phyloP scores from a whole-genome alignment of 352 stramenopile species.

The Ochromonadaceae sp. region DNA sequence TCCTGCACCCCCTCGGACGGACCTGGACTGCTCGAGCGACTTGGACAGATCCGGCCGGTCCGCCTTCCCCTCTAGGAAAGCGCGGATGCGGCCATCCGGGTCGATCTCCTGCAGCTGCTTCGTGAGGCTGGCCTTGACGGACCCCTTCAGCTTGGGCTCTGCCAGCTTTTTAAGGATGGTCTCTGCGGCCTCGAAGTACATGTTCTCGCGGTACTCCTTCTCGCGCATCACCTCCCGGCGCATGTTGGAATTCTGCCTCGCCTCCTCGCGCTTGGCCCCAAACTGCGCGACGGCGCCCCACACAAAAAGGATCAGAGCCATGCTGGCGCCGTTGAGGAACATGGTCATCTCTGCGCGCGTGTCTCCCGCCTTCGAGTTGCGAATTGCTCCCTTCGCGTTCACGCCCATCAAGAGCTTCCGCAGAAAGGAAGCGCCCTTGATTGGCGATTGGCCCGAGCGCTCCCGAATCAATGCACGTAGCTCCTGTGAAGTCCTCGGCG shows the following conservation, averaged over 20 bases:
- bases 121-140: not conserved
- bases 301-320: not conserved
- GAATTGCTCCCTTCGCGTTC: not conserved
- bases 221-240: not conserved
- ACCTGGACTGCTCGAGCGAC: too few relatives aligned
- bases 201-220: not conserved
- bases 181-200: not conserved
- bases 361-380: not conserved
- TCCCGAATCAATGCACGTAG: too few relatives aligned
- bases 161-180: not conserved
- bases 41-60: too few relatives aligned
- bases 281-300: not conserved
- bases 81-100: not conserved
- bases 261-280: not conserved
- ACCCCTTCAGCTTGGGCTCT: not conserved
- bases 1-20: too few relatives aligned
- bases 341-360: not conserved
- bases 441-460: too few relatives aligned
- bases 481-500: too few relatives aligned
- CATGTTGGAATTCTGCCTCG: not conserved
- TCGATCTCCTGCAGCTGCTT: not conserved
- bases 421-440: too few relatives aligned
- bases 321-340: not conserved
- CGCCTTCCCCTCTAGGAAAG: not conserved
- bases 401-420: not conserved